Conservation (phyloP, 169 alveolate species). For the Toxoplasma gondii region DNA sequence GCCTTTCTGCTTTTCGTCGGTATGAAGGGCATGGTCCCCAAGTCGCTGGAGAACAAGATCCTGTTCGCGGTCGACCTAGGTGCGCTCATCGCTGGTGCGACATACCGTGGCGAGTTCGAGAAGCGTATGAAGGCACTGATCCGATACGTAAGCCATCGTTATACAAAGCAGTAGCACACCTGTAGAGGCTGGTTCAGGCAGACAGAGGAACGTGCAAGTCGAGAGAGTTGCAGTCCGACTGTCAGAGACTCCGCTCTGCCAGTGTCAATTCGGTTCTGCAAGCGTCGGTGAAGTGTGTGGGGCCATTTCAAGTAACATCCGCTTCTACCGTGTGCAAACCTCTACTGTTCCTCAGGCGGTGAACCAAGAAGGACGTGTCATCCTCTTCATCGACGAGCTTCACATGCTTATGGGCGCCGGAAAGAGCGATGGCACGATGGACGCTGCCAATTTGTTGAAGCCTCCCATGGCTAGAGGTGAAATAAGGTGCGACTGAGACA, state of each 20-base stretch:
- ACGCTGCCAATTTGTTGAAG: slow-evolving; percentile 90
- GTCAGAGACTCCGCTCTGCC: too few relatives aligned
- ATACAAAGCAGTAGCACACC: neutral
- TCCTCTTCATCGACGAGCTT: slow-evolving; percentile 85
- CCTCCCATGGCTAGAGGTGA: slow-evolving; percentile 92
- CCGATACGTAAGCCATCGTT: slow-evolving; percentile 73
- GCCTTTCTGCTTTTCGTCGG: neutral
- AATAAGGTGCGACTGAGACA: slow-evolving; percentile 71
- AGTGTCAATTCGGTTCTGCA: too few relatives aligned
- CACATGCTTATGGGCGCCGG: slow-evolving; percentile 87
- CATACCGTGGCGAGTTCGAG: slow-evolving; percentile 87
- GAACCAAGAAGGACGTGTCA: slow-evolving; percentile 82
- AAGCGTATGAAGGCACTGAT: slow-evolving; percentile 80
- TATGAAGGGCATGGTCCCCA: slow-evolving; percentile 81
- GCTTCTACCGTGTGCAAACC: neutral
- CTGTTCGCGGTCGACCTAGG: slow-evolving; percentile 72
- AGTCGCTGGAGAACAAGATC: slow-evolving; percentile 64
- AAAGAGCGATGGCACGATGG: slow-evolving; percentile 88
- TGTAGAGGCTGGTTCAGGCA: too few relatives aligned
- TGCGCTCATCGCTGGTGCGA: slow-evolving; percentile 85
- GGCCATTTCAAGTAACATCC: neutral
- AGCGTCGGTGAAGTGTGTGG: too few relatives aligned
- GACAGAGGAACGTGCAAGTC: neutral
- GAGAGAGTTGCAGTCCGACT: neutral
- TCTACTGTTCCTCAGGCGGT: slow-evolving; percentile 70